Evolutionary conservation across 2,329 filamentous ascomycete species (phyloP), one percentile per base, ranked within the genome.

Genomic region (Blumeriella jaapii): DNA sequence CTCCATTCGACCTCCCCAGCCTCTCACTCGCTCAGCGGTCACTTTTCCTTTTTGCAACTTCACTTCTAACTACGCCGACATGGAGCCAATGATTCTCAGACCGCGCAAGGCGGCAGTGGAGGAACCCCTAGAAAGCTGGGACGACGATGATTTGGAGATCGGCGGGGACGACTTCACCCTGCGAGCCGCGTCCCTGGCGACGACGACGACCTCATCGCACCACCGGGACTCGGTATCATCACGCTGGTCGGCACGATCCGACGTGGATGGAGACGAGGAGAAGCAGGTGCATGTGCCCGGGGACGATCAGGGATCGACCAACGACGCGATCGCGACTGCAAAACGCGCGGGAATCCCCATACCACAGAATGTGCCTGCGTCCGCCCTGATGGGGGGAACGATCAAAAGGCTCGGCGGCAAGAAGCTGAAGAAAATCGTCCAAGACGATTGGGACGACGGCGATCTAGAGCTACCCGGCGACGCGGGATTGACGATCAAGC

Each of bases 301-400:
- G 31, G 82, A 91, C 55, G 87, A 95, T 56, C 83, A 93, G 51
- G 71, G 74, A 44, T 84, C 84, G 1, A 93, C 82, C 7, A 63
- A 78, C 49, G 82, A 93, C 55, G 87, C 91, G 41, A 89, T 98
- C 51, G 74, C 82, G 15, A 82, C 85, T 5, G 89, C 87, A 20
- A 82, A 85, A 53, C 78, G 77, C 55, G 87, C 86, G 16, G 91
- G 91, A 48, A 94, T 98, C 45, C 89, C 91, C 5, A 74, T 96
- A 37, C 91, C 91, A 17, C 67, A 74, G 33, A 87, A 87, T 55
- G 76, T 96, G 19, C 86, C 89, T 1, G 75, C 82, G 18, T 94
- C 89, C 13, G 91, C 91, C 18, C 65, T 98, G 26, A 73, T 91
- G 56, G 89, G 89, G 34, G 91, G 91, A 34, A 89, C 86, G 7